Percentiles rank a stretch among this genome's conserved stretches.
These are phyloP conservation scores for Serendipita sp. DNA, from an alignment of 768 basidiomycete genomes.

Conservation along the genomic window DNA sequence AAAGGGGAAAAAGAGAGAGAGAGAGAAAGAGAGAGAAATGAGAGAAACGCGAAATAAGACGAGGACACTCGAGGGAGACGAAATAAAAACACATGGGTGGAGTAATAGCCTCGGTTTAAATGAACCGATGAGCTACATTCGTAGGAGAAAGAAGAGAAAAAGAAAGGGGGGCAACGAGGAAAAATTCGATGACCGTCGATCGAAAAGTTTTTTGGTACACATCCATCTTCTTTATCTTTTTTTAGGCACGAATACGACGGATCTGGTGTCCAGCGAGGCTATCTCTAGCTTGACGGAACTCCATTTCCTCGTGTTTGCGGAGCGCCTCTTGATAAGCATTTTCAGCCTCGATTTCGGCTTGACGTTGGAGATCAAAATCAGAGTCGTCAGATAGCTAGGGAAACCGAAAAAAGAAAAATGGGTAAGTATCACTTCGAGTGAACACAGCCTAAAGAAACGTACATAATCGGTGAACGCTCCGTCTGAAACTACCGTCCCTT, in stretches of 20 bases:
- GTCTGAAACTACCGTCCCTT: conserved; percentile 60
- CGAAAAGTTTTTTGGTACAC: background rate
- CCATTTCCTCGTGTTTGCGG: background rate
- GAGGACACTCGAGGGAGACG: too few species aligned
- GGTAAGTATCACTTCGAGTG: too few species aligned
- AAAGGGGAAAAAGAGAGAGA: too few species aligned
- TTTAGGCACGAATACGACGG: background rate
- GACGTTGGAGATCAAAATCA: conserved; percentile 3
- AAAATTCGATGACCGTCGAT: background rate
- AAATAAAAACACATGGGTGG: too few species aligned
- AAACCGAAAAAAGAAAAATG: background rate
- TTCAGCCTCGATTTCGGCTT: background rate
- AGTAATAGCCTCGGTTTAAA: too few species aligned
- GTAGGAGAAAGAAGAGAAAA: background rate
- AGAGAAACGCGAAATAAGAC: too few species aligned
- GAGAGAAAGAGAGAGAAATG: too few species aligned
- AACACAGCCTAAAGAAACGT: background rate
- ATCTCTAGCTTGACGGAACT: background rate
- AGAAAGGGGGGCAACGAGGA: background rate
- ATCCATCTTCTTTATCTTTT: too few species aligned
- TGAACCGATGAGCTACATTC: too few species aligned
- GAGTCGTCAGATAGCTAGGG: background rate
- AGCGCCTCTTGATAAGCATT: background rate
- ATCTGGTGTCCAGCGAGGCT: background rate
- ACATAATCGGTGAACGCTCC: conserved; percentile 74